A percentile compares a stretch with the other conserved stretches of the same genome.
Evolutionary conservation across 148 eudicot species (phyloP).

Genomic region (Fagopyrum esculentum): DNA sequence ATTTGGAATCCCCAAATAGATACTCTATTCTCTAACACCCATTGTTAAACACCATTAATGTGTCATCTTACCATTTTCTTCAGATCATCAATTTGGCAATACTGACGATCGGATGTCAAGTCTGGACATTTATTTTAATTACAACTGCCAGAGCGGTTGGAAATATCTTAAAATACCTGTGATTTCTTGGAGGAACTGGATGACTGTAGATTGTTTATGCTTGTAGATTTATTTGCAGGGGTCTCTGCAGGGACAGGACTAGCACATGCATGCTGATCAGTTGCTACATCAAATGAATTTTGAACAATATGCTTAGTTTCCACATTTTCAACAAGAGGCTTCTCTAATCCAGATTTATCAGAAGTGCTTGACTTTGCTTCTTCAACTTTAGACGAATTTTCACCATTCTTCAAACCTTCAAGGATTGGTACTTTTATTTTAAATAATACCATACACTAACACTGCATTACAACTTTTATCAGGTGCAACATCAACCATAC

Average conservation of each 20-base stretch:
- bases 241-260: conserved; percentile 32
- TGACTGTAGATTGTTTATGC: conserved; percentile 29
- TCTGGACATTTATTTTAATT: background rate
- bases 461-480: conserved; percentile 35
- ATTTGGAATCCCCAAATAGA: background rate
- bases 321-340: conserved; percentile 24
- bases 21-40: background rate
- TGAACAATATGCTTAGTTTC: conserved; percentile 24
- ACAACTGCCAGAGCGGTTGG: background rate
- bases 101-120: background rate
- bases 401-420: conserved; percentile 16
- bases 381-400: conserved; percentile 23
- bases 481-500: conserved; percentile 29
- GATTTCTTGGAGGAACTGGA: conserved; percentile 38
- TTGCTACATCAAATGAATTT: conserved; percentile 22
- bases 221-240: conserved; percentile 28
- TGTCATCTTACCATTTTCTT: background rate
- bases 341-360: conserved; percentile 29
- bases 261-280: conserved; percentile 36
- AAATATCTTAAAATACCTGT: conserved; percentile 25
- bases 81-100: background rate
- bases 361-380: conserved; percentile 46
- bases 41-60: background rate
- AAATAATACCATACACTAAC: conserved; percentile 21
- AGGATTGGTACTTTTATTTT: background rate